These are phyloP conservation scores for Sarocladiaceae sp. DNA, from an alignment of 2,329 filamentous ascomycete species.

Conservation along the genomic window DNA sequence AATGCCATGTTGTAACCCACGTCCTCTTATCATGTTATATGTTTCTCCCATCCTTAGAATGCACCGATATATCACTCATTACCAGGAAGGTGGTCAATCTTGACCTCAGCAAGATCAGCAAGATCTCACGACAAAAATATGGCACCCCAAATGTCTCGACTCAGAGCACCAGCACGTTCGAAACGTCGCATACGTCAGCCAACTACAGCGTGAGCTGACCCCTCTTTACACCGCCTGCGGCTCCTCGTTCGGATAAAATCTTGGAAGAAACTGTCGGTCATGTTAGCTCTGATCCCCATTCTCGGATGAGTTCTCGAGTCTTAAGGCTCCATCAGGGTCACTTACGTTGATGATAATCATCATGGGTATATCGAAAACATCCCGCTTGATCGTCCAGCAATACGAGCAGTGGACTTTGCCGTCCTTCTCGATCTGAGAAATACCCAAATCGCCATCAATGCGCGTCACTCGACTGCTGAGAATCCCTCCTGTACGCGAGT, in stretches of 20 bases:
- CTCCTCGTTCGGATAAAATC: slow-evolving; percentile 53
- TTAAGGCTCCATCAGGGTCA: slow-evolving; percentile 19
- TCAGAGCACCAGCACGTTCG: too few species aligned
- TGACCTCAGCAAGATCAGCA: too few species aligned
- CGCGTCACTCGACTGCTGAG: slow-evolving; percentile 54
- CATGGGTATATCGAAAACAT: slow-evolving; percentile 98
- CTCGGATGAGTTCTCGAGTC: too few species aligned
- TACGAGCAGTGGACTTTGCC: slow-evolving; percentile 93
- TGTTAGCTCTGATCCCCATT: neutral
- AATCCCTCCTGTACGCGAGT: slow-evolving; percentile 32
- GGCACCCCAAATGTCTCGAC: neutral
- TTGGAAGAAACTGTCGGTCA: slow-evolving; percentile 47
- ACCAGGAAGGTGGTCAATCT: too few species aligned
- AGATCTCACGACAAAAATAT: too few species aligned
- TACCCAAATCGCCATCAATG: slow-evolving; percentile 69
- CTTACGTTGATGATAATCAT: slow-evolving; percentile 96
- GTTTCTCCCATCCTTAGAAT: neutral
- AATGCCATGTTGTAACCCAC: too few species aligned
- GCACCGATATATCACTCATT: neutral
- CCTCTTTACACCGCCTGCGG: slow-evolving; percentile 24
- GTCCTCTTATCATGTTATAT: neutral
- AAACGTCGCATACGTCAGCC: too few species aligned
- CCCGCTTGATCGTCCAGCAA: slow-evolving; percentile 94
- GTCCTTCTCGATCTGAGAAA: slow-evolving; percentile 75
- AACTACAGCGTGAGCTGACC: slow-evolving; percentile 45